Percentiles rank a stretch among this genome's conserved stretches.
Conservation (phyloP, 2,329 filamentous ascomycete genomes). For the Chalaropsis thielavioides region DNA sequence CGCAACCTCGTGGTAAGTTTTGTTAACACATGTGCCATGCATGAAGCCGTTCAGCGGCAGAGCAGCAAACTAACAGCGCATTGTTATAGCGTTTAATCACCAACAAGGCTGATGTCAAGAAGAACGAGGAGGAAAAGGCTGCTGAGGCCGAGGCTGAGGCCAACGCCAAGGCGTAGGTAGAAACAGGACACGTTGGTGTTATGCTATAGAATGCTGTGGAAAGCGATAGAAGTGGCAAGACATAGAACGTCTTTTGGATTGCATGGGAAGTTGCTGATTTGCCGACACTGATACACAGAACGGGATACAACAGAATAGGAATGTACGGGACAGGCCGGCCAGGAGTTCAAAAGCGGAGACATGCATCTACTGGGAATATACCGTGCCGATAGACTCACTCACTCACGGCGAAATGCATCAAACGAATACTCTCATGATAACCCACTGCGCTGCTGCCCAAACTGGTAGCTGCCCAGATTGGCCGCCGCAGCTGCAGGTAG, state of each 20-base stretch:
- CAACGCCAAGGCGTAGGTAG: not conserved
- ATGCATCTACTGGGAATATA: constrained; percentile 1
- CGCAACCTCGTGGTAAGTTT: constrained; percentile 71
- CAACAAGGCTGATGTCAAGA: constrained; percentile 28
- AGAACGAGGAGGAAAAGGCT: constrained; percentile 24
- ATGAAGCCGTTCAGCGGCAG: not conserved
- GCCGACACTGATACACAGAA: not conserved
- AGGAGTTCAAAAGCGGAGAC: constrained; percentile 7
- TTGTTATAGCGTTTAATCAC: constrained; percentile 35
- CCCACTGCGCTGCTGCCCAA: not conserved
- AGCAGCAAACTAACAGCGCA: constrained; percentile 20
- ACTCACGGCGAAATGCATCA: not conserved
- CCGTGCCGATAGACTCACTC: not conserved
- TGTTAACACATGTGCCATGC: not conserved
- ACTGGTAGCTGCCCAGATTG: not conserved
- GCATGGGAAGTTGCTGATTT: not conserved
- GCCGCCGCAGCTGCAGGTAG: not conserved
- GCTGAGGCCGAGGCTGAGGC: constrained; percentile 13
- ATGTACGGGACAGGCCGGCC: not conserved
- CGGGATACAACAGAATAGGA: not conserved
- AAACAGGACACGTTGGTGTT: not conserved
- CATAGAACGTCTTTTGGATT: not conserved
- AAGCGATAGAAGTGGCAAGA: not conserved
- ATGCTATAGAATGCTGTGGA: not conserved
- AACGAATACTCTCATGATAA: not conserved